Percentiles rank a stretch among this genome's conserved stretches.
These are phyloP conservation scores for Tetraselmis chui DNA, from an alignment of 139 green algal species.

Conservation along the genomic window DNA sequence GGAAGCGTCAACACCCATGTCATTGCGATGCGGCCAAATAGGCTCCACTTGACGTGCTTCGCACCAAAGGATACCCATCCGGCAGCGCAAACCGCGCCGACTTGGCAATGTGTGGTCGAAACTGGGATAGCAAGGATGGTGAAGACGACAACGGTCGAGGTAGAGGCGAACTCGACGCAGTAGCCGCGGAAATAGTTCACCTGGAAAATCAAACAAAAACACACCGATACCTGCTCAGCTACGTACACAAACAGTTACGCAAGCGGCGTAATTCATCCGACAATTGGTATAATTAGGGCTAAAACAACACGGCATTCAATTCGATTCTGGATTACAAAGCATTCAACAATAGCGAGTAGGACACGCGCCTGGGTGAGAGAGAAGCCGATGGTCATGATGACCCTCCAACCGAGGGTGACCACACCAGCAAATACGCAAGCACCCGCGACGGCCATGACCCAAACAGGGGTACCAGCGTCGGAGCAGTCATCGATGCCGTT, in stretches of 20 bases:
- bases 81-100: constrained; percentile 33
- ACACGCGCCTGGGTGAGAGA: constrained; percentile 24
- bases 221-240: no score
- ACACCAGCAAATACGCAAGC: constrained; percentile 21
- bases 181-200: constrained; percentile 33
- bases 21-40: constrained; percentile 15
- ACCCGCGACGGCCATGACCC: constrained; percentile 14
- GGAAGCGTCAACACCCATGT: constrained; percentile 21
- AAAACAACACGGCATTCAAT: no score
- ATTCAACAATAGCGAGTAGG: no score
- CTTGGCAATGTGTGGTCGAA: constrained; percentile 38
- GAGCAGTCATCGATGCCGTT: background rate
- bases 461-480: constrained; percentile 6
- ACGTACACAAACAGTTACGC: no score
- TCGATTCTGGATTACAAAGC: no score
- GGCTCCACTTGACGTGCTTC: constrained; percentile 10
- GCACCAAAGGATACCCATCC: constrained; percentile 6
- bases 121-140: constrained; percentile 32
- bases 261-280: no score
- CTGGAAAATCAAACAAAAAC: no score
- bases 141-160: constrained; percentile 23
- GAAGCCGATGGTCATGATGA: constrained; percentile 31
- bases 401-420: constrained; percentile 13
- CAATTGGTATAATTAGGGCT: no score
- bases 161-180: constrained; percentile 32